Conservation (phyloP, 495 filamentous ascomycete genomes). For the Penicillium cinerascens region DNA sequence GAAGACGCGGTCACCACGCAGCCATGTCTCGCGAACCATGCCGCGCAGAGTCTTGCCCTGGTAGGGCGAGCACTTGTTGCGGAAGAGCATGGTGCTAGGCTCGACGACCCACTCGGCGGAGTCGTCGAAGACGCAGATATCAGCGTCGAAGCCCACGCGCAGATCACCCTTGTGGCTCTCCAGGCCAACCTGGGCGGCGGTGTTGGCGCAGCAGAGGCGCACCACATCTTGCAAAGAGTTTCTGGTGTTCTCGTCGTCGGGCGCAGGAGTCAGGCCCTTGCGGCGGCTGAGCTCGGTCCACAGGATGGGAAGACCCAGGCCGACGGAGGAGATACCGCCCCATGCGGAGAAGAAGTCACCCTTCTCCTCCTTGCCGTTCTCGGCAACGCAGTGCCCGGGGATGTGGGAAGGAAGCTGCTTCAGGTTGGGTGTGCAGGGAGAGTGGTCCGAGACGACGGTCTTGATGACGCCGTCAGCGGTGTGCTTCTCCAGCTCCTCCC, state of each 20-base stretch:
- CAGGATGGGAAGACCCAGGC: conserved; percentile 85
- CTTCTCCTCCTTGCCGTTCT: conserved; percentile 28
- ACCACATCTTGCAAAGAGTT: conserved; percentile 69
- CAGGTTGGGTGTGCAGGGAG: conserved; percentile 89
- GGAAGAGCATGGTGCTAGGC: conserved; percentile 75
- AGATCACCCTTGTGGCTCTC: conserved; percentile 77
- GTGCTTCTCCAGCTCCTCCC: conserved; percentile 68
- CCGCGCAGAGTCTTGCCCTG: conserved; percentile 78
- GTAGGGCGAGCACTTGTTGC: conserved; percentile 93
- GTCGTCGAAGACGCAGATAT: conserved; percentile 91
- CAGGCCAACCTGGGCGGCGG: conserved; percentile 88
- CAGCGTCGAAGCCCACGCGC: conserved; percentile 81
- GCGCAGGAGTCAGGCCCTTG: conserved; percentile 36
- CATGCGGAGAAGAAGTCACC: conserved; percentile 92
- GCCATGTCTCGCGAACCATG: conserved; percentile 84
- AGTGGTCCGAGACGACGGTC: conserved; percentile 96
- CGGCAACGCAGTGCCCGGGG: conserved; percentile 34
- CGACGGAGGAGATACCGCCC: conserved; percentile 94
- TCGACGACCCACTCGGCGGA: conserved; percentile 70
- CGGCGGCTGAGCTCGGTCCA: conserved; percentile 73
- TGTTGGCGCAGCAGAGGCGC: conserved; percentile 79
- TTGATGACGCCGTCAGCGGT: conserved; percentile 74
- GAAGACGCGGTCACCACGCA: conserved; percentile 76
- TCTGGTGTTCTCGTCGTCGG: conserved; percentile 40
- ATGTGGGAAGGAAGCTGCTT: conserved; percentile 78